A percentile compares a stretch with the other conserved stretches of the same genome.
These are phyloP conservation scores for Gyromitra esculenta DNA, from an alignment of 2,329 filamentous ascomycete genomes.

Conservation along the genomic window DNA sequence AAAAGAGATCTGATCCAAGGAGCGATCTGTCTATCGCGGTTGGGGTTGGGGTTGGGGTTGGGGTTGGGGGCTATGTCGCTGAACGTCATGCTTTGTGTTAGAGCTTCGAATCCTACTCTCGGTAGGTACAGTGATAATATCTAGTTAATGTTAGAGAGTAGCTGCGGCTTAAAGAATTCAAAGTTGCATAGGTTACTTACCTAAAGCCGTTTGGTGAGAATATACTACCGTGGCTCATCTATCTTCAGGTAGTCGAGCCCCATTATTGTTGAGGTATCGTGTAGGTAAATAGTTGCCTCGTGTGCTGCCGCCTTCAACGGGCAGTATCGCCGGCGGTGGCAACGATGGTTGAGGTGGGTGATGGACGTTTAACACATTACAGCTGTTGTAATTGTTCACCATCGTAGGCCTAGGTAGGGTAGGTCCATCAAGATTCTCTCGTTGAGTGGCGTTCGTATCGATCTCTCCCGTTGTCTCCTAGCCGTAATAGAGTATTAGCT, in stretches of 20 bases:
- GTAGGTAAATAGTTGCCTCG: not conserved
- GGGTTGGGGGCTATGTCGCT: too few species aligned
- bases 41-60: too few species aligned
- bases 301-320: not conserved
- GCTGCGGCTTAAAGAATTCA: not conserved
- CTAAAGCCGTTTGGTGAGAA: not conserved
- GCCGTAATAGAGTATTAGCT: not conserved
- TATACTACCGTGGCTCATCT: not conserved
- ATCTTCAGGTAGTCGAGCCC: too few species aligned
- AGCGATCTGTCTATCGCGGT: not conserved
- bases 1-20: not conserved
- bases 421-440: not conserved
- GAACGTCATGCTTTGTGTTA: too few species aligned
- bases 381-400: not conserved
- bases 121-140: too few species aligned
- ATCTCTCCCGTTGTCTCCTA: not conserved
- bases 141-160: not conserved
- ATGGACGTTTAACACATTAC: not conserved
- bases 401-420: not conserved
- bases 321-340: slow-evolving; percentile 4
- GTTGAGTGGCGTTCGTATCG: not conserved
- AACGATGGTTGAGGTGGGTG: not conserved
- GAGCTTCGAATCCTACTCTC: too few species aligned
- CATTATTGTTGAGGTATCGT: not conserved
- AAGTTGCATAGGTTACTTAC: too few species aligned